These are phyloP conservation scores for Digitaria exilis DNA, from an alignment of 202 grass and related monocot species.

Conservation along the genomic window DNA sequence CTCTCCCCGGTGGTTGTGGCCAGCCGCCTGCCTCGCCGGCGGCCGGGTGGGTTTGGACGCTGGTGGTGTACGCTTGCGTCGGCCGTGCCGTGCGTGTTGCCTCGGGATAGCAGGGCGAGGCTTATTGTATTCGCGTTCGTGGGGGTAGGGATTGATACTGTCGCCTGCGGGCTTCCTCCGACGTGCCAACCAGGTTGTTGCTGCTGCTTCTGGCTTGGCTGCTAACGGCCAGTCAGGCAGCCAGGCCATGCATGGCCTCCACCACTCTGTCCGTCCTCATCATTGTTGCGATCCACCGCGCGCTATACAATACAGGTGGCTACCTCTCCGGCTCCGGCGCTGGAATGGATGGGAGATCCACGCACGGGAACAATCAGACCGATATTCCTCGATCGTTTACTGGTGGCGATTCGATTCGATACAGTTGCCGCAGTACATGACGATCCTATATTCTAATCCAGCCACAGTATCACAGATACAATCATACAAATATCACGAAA, in stretches of 20 bases:
- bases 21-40: no score
- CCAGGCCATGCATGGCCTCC: slow-evolving; percentile 40
- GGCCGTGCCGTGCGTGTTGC: background rate
- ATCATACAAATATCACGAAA: background rate
- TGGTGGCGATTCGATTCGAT: slow-evolving; percentile 25
- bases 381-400: slow-evolving; percentile 6
- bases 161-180: slow-evolving; percentile 23
- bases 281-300: background rate
- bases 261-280: slow-evolving; percentile 38
- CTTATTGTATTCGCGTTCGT: slow-evolving; percentile 49
- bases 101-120: background rate
- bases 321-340: slow-evolving; percentile 23
- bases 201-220: background rate
- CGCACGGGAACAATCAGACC: slow-evolving; percentile 34
- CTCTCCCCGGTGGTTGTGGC: slow-evolving; percentile 36
- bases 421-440: background rate
- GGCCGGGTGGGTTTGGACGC: no score
- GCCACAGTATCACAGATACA: slow-evolving; percentile 20
- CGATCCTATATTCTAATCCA: background rate
- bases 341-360: background rate
- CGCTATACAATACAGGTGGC: slow-evolving; percentile 34
- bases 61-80: slow-evolving; percentile 12
- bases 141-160: slow-evolving; percentile 37
- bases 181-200: slow-evolving; percentile 57
- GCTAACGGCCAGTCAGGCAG: slow-evolving; percentile 29